Evolutionary conservation across 2,329 filamentous ascomycete species (phyloP).

Genomic region (Talaromyces sp.): DNA sequence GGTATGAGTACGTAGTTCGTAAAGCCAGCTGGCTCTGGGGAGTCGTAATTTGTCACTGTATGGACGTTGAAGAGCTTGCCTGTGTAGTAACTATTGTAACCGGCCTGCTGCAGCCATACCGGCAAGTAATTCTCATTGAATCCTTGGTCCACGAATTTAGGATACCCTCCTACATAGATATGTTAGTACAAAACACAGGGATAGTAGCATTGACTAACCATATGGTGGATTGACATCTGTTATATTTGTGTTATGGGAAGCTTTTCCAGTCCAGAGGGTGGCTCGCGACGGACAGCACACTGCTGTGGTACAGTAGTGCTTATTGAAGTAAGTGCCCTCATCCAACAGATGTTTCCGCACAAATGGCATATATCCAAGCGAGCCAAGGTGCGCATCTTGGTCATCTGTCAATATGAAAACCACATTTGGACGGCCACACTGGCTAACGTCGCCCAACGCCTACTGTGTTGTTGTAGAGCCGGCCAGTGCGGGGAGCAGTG

Average conservation of each 20-base stretch:
- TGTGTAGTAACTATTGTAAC: slow-evolving; percentile 68
- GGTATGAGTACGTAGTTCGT: slow-evolving; percentile 42
- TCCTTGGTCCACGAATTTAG: slow-evolving; percentile 62
- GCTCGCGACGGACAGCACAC: slow-evolving; percentile 64
- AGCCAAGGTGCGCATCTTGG: slow-evolving; percentile 47
- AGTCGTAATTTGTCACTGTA: slow-evolving; percentile 56
- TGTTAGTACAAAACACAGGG: background rate
- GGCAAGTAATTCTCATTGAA: slow-evolving; percentile 65
- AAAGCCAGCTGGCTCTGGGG: slow-evolving; percentile 55
- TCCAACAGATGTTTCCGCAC: slow-evolving; percentile 16
- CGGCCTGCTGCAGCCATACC: slow-evolving; percentile 64
- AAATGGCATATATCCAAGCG: slow-evolving; percentile 50
- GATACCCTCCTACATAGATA: slow-evolving; percentile 41
- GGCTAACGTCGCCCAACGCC: no score
- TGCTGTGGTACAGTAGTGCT: slow-evolving; percentile 58
- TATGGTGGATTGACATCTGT: slow-evolving; percentile 42
- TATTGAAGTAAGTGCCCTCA: slow-evolving; percentile 35
- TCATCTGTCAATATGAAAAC: slow-evolving; percentile 66
- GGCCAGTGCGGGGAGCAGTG: background rate
- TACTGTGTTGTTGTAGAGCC: background rate
- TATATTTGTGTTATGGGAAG: slow-evolving; percentile 66
- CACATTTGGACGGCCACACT: slow-evolving; percentile 47
- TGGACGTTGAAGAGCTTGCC: slow-evolving; percentile 67
- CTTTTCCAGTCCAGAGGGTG: slow-evolving; percentile 59
- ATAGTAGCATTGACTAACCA: slow-evolving; percentile 11